A percentile compares a stretch with the other conserved stretches of the same genome.
Conservation (phyloP, 345 rosid genomes). For the Geranium brycei region DNA sequence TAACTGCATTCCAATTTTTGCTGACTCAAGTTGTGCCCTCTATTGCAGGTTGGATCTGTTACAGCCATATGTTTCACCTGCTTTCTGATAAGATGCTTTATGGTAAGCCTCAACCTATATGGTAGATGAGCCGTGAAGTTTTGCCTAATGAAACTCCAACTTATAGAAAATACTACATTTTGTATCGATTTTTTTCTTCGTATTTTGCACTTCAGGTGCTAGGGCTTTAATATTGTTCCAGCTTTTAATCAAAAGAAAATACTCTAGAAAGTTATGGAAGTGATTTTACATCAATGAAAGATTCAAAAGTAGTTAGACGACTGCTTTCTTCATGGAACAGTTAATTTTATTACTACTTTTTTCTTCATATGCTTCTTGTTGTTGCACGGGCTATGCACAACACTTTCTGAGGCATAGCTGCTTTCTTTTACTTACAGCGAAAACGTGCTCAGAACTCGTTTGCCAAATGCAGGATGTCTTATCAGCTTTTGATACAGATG, state of each 20-base stretch:
- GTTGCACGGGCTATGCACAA: too few relatives aligned
- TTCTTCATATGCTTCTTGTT: too few relatives aligned
- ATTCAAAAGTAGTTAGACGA: too few relatives aligned
- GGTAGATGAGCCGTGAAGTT: not conserved
- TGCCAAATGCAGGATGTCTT: slow-evolving; percentile 46
- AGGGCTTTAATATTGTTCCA: too few relatives aligned
- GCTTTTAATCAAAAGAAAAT: too few relatives aligned
- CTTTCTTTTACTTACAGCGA: not conserved
- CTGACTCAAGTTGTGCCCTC: not conserved
- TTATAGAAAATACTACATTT: not conserved
- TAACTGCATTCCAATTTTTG: not conserved
- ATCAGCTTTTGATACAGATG: slow-evolving; percentile 65
- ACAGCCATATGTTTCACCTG: not conserved
- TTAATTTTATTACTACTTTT: not conserved
- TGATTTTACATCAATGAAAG: too few relatives aligned
- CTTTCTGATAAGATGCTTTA: not conserved
- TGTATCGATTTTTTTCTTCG: too few relatives aligned
- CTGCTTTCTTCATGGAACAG: too few relatives aligned
- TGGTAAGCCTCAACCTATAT: not conserved
- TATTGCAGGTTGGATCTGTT: not conserved
- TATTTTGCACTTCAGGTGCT: not conserved
- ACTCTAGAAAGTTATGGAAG: too few relatives aligned
- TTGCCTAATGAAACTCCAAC: not conserved
- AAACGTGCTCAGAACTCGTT: not conserved
- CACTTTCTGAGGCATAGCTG: not conserved